Conservation (phyloP, 1,284 basidiomycete species). For the Schizophyllum commune region DNA sequence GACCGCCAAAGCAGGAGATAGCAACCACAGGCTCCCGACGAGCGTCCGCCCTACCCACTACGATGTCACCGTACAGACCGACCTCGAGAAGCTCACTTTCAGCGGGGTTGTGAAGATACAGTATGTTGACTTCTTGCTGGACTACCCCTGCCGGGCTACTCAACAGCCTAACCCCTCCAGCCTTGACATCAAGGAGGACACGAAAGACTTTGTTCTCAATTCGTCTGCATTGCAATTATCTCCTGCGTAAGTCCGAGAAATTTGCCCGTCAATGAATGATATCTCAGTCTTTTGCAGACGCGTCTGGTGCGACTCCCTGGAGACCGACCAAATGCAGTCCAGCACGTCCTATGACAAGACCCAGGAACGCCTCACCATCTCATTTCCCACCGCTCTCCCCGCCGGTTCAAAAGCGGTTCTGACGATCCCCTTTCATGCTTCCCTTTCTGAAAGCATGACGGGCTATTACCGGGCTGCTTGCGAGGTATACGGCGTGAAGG, state of each 20-base stretch:
- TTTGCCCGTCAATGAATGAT: too few species aligned
- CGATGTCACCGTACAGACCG: constrained; percentile 78
- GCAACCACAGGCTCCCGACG: constrained; percentile 69
- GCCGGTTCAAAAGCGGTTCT: constrained; percentile 54
- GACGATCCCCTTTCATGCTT: background rate
- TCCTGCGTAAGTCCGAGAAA: too few species aligned
- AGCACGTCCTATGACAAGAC: constrained; percentile 48
- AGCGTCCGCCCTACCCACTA: constrained; percentile 78
- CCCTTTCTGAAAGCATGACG: constrained; percentile 58
- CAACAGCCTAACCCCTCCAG: constrained; percentile 28
- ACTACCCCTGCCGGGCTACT: too few species aligned
- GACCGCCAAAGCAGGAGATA: constrained; percentile 11
- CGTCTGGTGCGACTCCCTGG: constrained; percentile 52
- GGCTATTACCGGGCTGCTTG: constrained; percentile 64
- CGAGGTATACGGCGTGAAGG: constrained; percentile 47
- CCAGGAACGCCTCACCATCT: constrained; percentile 58
- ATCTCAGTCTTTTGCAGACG: too few species aligned
- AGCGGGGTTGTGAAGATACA: constrained; percentile 72
- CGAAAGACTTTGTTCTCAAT: constrained; percentile 66
- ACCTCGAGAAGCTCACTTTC: constrained; percentile 70
- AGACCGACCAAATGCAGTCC: constrained; percentile 43
- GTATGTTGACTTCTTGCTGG: constrained; percentile 29
- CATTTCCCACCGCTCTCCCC: constrained; percentile 47
- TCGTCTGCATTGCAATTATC: constrained; percentile 65
- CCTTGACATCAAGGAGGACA: constrained; percentile 64